A percentile compares a stretch with the other conserved stretches of the same genome.
Conservation (phyloP, 139 green algal species). For the Zygnema cylindricum region DNA sequence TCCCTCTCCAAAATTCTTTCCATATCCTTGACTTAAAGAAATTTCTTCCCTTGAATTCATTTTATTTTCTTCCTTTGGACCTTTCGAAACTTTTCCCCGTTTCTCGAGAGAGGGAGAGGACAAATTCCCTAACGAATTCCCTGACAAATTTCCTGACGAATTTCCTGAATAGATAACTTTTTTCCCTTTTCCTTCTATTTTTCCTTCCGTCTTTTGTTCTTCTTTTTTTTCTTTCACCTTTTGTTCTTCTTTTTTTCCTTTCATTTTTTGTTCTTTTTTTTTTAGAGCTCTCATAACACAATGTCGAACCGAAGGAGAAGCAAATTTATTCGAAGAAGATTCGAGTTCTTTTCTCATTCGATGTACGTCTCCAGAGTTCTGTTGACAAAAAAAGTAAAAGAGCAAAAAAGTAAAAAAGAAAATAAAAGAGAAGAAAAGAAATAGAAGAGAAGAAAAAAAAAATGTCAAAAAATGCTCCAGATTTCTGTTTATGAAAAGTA, state of each 20-base stretch:
- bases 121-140: too few relatives aligned
- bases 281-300: conserved; percentile 32
- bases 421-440: not conserved
- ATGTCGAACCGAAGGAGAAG: conserved; percentile 11
- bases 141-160: too few relatives aligned
- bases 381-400: not conserved
- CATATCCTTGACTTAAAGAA: too few relatives aligned
- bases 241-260: conserved; percentile 29
- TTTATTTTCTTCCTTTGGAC: too few relatives aligned
- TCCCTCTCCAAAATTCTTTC: too few relatives aligned
- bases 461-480: not conserved
- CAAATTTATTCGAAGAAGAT: not conserved
- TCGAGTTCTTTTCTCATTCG: conserved; percentile 22
- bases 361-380: conserved; percentile 6
- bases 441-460: not conserved
- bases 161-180: too few relatives aligned
- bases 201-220: too few relatives aligned
- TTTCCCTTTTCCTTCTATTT: too few relatives aligned
- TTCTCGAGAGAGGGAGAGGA: too few relatives aligned
- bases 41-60: too few relatives aligned
- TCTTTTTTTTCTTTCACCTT: too few relatives aligned
- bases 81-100: too few relatives aligned
- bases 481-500: not conserved
- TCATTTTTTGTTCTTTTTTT: conserved; percentile 44
- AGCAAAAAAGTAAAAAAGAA: not conserved